Evolutionary conservation across 805 yeast genomes (phyloP), one percentile per base, ranked within the genome.

Genomic region (Metschnikowia sp.): DNA sequence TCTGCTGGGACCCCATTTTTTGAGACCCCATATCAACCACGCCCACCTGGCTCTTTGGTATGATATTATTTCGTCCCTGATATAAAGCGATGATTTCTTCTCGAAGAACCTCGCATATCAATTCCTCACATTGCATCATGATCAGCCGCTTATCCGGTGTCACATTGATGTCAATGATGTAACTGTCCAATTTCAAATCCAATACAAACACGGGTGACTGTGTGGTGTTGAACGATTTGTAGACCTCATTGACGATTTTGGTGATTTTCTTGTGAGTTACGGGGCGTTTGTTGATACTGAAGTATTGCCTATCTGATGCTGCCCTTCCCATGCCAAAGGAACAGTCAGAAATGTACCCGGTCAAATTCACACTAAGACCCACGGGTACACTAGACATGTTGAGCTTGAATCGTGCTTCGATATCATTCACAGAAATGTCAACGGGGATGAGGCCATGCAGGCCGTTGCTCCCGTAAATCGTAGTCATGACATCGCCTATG

Each of bases 71-170:
- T 19, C 67, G 63, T 0, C 50, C 43, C 18, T 77, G 73, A 57
- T 78, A 88, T 47, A 77, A 74, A 1, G 63, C 61, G 0, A 60
- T 56, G 13, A 91, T 56, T n/a, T 70, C 62, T n/a, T 72, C 77
- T 44, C 80, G 71, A 5, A 92, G 52, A 1, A 67, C 65, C 32
- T 83, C 86, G 4, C 86, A 54, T 1, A 91, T 61, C n/a, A 68
- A 62, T 3, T 65, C 61, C 62, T 91, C 97, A 51, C 82, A 73
- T 49, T 84, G 89, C 2, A 90, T 60, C 57, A 87, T 60, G 2
- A 91, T 74, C 2, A 82, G 78, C 44, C 92, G 72, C 61, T 94
- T 94, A 62, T 94, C 97, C 0, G 99, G 98, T 0, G 96, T 84
- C 1, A 94, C 86, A 64, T 94, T 94, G 15, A 94, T 75, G 65